Evolutionary conservation across 768 basidiomycete genomes (phyloP), one percentile per base, ranked within the genome.

Genomic region (Tubosaeta brunneosetosa): DNA sequence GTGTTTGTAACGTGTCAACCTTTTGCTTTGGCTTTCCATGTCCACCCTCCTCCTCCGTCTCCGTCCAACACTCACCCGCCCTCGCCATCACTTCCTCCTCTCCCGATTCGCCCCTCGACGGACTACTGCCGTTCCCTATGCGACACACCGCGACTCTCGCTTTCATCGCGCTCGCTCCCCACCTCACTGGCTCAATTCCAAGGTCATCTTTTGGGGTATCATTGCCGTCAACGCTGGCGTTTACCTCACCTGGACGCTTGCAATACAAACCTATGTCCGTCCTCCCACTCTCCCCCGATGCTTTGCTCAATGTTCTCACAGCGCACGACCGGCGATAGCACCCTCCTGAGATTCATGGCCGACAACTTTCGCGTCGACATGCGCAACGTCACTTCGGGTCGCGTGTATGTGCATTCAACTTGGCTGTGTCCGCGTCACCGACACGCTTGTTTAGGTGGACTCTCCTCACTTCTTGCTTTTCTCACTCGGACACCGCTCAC

Each of bases 381-480:
- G 77, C 62, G 71, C 16, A 91, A 90, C 65, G 59, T 91, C 10
- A 63, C 68, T 1, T 61, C 74, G 10, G 88, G 88, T n/a, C 77
- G 88, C 68, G 59, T 85, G 86, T 88, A 55, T 27, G 82, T 75
- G 41, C 1, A 50, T 14, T 14, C 45, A 6, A 0, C 9, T 1
- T 25, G 36, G 33, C 16, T 19, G 0, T 33, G 13, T 13, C 29
- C 43, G 44, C 19, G 6, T 26, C 17, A 31, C 58, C 27, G 13
- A 59, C 50, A 13, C 45, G 2, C 29, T 27, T 33, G 37, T 19
- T 13, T 49, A 92, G 90, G 63, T 91, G 88, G 87, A 89, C 87
- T 0, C 71, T 83, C 25, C 57, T 90, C 10, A 87, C 89, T 0
- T 73, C 80, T 16, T 76, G 74, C 53, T 92, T 93, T 73, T 88